Evolutionary conservation across 73 alveolate genomes (phyloP).

Genomic region (Symbiodinium pilosum): DNA sequence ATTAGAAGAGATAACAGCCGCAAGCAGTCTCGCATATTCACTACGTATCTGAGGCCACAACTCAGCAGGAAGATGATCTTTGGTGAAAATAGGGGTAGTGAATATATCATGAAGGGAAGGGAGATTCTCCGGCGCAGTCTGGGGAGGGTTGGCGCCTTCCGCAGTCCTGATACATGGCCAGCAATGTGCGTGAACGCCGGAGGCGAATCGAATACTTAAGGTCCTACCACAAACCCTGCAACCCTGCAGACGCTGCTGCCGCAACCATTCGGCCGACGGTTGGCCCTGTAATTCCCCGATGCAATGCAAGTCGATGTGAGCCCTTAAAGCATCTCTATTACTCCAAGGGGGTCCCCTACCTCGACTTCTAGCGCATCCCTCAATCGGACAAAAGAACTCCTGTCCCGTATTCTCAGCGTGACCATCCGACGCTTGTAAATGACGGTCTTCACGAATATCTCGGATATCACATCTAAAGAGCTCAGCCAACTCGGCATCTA

Average conservation of each 20-base stretch:
- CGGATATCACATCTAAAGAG: too few species aligned
- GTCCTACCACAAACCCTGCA: neutral
- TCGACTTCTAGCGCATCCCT: too few species aligned
- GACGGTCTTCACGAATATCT: too few species aligned
- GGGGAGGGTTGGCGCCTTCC: neutral
- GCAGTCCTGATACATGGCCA: neutral
- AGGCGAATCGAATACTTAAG: neutral
- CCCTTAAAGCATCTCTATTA: too few species aligned
- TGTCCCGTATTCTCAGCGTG: too few species aligned
- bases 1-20: neutral
- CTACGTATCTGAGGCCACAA: neutral
- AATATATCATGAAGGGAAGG: neutral
- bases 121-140: neutral
- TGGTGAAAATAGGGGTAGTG: neutral
- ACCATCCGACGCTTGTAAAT: too few species aligned
- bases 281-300: neutral
- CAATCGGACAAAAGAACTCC: too few species aligned
- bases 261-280: neutral
- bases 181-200: neutral
- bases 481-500: too few species aligned
- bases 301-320: too few species aligned
- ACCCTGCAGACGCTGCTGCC: neutral
- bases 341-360: too few species aligned
- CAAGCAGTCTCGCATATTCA: slow-evolving; percentile 13
- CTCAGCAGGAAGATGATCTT: neutral